Evolutionary conservation across 202 grass and related monocot species (phyloP).

Genomic region (Miscanthus sacchariflorus): DNA sequence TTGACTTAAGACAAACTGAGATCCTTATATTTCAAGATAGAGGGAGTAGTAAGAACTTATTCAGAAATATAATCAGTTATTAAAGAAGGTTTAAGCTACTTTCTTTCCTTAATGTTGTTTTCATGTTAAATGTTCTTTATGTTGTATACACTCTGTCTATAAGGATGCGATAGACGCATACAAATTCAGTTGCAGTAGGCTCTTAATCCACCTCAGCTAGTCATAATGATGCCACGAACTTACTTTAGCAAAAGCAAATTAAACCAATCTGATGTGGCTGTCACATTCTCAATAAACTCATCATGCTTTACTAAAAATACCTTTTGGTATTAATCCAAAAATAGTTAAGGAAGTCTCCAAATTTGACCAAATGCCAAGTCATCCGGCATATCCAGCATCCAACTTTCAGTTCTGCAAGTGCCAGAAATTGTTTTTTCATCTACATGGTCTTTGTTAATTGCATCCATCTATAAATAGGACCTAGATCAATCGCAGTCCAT

Average conservation of each 20-base stretch:
- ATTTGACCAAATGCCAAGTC: background rate
- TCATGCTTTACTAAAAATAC: too few relatives aligned
- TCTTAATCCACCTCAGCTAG: background rate
- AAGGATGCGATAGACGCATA: background rate
- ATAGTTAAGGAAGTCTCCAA: background rate
- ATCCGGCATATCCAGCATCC: background rate
- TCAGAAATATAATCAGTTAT: too few relatives aligned
- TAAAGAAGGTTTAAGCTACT: too few relatives aligned
- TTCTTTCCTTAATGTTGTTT: too few relatives aligned
- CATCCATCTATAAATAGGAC: background rate
- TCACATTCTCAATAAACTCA: background rate
- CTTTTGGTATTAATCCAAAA: background rate
- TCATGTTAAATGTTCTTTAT: background rate
- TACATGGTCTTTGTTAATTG: background rate
- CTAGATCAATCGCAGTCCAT: background rate
- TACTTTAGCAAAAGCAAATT: background rate
- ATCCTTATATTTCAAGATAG: too few relatives aligned
- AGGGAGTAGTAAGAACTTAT: too few relatives aligned
- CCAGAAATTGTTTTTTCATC: background rate
- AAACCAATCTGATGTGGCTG: background rate
- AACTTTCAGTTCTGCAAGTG: background rate
- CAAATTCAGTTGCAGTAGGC: background rate
- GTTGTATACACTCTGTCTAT: background rate
- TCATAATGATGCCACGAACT: background rate
- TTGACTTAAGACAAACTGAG: too few relatives aligned